phyloP scores from a whole-genome alignment of 140 eudicot genomes.

The Ambrosia hybrid region DNA sequence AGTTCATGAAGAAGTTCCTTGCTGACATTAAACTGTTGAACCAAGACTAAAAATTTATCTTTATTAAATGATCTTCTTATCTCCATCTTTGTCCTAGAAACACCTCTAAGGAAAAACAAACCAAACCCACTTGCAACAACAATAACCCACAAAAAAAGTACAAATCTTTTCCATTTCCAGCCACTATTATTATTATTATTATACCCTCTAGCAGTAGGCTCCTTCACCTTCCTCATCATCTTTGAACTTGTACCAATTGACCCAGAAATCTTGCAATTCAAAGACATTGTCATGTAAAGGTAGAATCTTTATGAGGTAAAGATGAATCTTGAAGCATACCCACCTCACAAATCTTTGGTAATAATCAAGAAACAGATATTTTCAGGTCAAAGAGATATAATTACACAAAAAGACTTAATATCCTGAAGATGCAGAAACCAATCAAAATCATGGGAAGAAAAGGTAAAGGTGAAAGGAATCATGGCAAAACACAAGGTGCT shows the following conservation, averaged over 20 bases:
- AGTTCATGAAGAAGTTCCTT: conserved; percentile 44
- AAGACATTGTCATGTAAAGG: conserved; percentile 60
- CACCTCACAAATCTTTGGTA: too few species aligned
- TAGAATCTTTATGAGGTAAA: too few species aligned
- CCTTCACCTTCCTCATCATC: conserved; percentile 44
- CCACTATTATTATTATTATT: neutral
- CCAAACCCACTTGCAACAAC: conserved; percentile 39
- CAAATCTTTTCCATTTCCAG: conserved; percentile 43
- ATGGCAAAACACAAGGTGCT: too few species aligned
- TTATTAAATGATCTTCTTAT: conserved; percentile 19
- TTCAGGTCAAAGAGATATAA: too few species aligned
- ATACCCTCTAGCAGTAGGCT: conserved; percentile 30
- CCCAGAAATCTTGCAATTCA: conserved; percentile 49
- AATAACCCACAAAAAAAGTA: conserved; percentile 33
- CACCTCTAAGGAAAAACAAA: conserved; percentile 42
- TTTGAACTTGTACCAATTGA: conserved; percentile 48
- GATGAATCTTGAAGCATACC: too few species aligned
- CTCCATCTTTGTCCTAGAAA: conserved; percentile 30
- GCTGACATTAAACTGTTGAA: conserved; percentile 57
- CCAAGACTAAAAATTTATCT: conserved; percentile 36
- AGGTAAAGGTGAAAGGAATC: too few species aligned
- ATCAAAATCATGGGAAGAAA: too few species aligned
- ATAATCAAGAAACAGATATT: too few species aligned
- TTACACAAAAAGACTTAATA: too few species aligned
- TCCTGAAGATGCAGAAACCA: too few species aligned